These are phyloP conservation scores for Phascolomyces articulosus DNA, from an alignment of 371 early-diverging fungal genomes.

Conservation along the genomic window DNA sequence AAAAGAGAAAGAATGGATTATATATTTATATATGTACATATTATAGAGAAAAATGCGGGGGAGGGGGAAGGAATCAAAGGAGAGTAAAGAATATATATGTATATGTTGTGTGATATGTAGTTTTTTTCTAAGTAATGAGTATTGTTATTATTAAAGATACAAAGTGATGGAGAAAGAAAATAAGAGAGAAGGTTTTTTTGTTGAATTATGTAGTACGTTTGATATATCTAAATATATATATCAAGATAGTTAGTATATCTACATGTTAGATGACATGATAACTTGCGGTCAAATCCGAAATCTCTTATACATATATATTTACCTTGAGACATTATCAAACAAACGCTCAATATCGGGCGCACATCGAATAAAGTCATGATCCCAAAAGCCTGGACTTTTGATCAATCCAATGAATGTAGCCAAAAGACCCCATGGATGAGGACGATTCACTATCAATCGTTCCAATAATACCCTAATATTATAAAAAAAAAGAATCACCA, in stretches of 20 bases:
- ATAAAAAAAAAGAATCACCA: background rate
- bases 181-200: background rate
- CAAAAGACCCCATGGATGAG: slow-evolving; percentile 97
- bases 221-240: slow-evolving; percentile 26
- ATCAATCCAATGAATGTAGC: slow-evolving; percentile 96
- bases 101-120: too few species aligned
- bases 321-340: slow-evolving; percentile 73
- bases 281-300: too few species aligned
- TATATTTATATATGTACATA: slow-evolving; percentile 3
- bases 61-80: too few species aligned
- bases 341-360: slow-evolving; percentile 76
- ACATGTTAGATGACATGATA: too few species aligned
- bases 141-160: slow-evolving; percentile 1
- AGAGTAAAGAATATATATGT: background rate
- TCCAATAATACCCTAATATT: slow-evolving; percentile 83
- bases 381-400: slow-evolving; percentile 91
- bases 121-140: background rate
- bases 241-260: too few species aligned
- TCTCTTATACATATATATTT: too few species aligned
- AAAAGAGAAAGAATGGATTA: background rate
- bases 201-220: slow-evolving; percentile 15
- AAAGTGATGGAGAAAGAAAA: background rate
- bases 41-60: background rate
- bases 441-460: slow-evolving; percentile 94
- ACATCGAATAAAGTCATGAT: slow-evolving; percentile 74